These are phyloP conservation scores for Apiospora hydei DNA, from an alignment of 2,329 filamentous ascomycete genomes.

Conservation along the genomic window DNA sequence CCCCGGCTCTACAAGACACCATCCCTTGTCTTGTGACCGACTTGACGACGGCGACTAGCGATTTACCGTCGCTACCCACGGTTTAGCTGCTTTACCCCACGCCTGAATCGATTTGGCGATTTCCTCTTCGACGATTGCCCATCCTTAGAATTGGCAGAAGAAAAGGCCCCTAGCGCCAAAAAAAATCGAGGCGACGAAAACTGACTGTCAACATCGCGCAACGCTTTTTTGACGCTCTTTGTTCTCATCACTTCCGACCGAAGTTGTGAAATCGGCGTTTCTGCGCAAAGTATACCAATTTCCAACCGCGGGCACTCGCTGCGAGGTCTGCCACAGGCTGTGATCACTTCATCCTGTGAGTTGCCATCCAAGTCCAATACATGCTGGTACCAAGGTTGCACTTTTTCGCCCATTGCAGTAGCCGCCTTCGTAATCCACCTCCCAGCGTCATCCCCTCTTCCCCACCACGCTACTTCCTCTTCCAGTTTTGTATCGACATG, in stretches of 20 bases:
- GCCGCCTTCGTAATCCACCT: constrained; percentile 20
- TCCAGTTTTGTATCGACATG: constrained; percentile 22
- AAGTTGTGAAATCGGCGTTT: constrained; percentile 21
- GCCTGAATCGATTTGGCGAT: not conserved
- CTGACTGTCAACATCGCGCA: constrained; percentile 21
- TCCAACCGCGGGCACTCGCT: constrained; percentile 32
- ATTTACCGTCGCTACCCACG: constrained; percentile 19
- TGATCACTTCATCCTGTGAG: constrained; percentile 51
- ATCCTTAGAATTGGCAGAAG: constrained; percentile 4
- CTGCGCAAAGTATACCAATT: constrained; percentile 13
- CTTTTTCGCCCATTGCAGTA: constrained; percentile 24
- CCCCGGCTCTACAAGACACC: constrained; percentile 1
- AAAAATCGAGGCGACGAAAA: constrained; percentile 12
- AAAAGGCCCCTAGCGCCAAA: constrained; percentile 21
- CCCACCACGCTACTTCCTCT: constrained; percentile 23
- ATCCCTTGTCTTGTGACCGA: constrained; percentile 22
- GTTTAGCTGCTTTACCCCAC: constrained; percentile 9
- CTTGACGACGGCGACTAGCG: constrained; percentile 24
- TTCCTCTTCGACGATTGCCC: constrained; percentile 13
- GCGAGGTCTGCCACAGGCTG: constrained; percentile 42
- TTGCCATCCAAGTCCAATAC: constrained; percentile 33
- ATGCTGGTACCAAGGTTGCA: constrained; percentile 26
- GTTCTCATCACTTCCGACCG: constrained; percentile 8
- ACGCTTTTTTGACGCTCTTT: constrained; percentile 19
- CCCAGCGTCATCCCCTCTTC: constrained; percentile 23